Conservation (phyloP, 768 basidiomycete species). For the Pleurotus platypus region DNA sequence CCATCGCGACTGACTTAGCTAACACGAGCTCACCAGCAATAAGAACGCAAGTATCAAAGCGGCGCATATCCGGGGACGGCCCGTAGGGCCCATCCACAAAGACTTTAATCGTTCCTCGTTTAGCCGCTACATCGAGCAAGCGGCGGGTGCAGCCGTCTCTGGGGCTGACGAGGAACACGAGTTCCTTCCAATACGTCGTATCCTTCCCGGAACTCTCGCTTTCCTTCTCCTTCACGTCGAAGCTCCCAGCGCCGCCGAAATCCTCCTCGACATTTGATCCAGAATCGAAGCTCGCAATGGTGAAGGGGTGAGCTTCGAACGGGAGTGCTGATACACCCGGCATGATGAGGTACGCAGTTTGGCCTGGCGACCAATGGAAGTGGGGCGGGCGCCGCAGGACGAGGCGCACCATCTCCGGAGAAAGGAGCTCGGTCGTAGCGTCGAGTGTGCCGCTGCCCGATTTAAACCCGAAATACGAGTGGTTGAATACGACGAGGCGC, state of each 20-base stretch:
- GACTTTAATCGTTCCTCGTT: not conserved
- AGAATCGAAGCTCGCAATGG: constrained; percentile 36
- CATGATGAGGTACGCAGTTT: constrained; percentile 42
- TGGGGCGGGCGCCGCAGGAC: constrained; percentile 34
- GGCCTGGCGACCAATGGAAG: constrained; percentile 46
- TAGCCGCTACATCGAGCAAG: not conserved
- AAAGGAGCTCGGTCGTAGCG: constrained; percentile 34
- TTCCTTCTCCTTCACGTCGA: not conserved
- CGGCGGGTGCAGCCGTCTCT: not conserved
- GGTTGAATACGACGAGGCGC: constrained; percentile 34
- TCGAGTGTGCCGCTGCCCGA: constrained; percentile 21
- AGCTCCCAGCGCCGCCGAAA: not conserved
- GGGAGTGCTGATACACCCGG: constrained; percentile 41
- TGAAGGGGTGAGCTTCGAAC: constrained; percentile 49
- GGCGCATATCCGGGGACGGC: not conserved
- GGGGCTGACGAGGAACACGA: constrained; percentile 5
- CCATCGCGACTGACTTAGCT: not conserved
- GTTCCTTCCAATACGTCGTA: constrained; percentile 1
- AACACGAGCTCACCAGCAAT: not conserved
- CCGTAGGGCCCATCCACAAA: constrained; percentile 5
- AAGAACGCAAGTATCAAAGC: constrained; percentile 7
- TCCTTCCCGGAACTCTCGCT: not conserved
- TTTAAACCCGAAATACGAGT: constrained; percentile 28
- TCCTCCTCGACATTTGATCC: not conserved
- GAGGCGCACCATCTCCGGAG: constrained; percentile 25